Conservation (phyloP, 495 filamentous ascomycete species). For the Neurospora pannonica region DNA sequence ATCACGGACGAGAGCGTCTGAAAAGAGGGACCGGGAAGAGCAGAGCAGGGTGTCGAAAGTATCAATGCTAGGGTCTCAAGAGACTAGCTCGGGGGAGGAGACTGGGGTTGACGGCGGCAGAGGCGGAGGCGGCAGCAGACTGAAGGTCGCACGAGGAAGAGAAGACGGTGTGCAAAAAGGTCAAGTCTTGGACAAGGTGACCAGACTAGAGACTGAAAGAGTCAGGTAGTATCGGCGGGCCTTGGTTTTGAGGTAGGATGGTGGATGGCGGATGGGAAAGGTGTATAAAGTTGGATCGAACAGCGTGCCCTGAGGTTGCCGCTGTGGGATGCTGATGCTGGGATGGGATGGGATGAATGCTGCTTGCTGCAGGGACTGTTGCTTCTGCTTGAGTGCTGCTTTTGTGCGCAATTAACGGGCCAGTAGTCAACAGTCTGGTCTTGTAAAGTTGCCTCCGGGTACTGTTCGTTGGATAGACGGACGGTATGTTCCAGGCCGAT, state of each 20-base stretch:
- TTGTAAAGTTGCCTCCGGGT: not conserved
- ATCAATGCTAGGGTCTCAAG: not conserved
- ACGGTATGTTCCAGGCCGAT: not conserved
- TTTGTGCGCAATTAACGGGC: not conserved
- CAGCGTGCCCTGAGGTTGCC: not conserved
- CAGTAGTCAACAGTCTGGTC: not conserved
- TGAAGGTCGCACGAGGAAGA: constrained; percentile 8
- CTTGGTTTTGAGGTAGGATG: not conserved
- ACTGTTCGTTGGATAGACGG: not conserved
- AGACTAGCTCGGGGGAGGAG: not conserved
- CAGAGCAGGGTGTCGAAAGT: not conserved
- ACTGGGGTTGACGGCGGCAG: constrained; percentile 9
- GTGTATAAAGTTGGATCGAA: not conserved
- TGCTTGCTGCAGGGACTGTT: not conserved
- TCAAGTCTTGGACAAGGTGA: not conserved
- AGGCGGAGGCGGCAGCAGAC: constrained; percentile 2
- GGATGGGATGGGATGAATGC: not conserved
- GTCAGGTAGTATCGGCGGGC: not conserved
- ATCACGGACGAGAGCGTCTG: not conserved
- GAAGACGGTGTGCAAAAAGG: not conserved
- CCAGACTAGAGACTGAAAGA: not conserved
- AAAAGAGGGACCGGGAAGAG: not conserved
- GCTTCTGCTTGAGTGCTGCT: not conserved
- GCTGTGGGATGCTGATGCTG: not conserved
- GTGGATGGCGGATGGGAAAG: not conserved